These are phyloP conservation scores for Solanum hybrid DNA, from an alignment of 305 asterid species.

Conservation along the genomic window DNA sequence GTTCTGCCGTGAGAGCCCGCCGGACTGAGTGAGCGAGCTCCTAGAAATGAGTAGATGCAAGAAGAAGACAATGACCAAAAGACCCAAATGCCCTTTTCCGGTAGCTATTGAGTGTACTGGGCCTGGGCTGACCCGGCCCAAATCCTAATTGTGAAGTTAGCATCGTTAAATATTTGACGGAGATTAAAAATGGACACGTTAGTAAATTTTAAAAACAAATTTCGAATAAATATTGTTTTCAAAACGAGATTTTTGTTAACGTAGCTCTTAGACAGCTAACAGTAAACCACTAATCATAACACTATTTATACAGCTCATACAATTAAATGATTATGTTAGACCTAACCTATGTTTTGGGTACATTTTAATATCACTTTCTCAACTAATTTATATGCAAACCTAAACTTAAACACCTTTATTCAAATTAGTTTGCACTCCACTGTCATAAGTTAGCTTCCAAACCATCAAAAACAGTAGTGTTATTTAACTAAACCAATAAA, in stretches of 20 bases:
- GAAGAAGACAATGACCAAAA: neutral
- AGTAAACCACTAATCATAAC: neutral
- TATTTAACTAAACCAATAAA: neutral
- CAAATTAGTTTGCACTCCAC: neutral
- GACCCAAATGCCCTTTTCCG: neutral
- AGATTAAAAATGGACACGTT: neutral
- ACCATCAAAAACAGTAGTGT: neutral
- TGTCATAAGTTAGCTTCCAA: neutral
- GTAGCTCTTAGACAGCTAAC: neutral
- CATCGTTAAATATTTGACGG: neutral
- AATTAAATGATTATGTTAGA: neutral
- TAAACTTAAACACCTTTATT: neutral
- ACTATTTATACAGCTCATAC: neutral
- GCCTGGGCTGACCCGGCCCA: neutral
- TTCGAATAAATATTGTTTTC: too few relatives aligned
- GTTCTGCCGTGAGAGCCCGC: neutral
- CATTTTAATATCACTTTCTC: too few relatives aligned
- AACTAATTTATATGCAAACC: neutral
- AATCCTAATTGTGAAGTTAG: neutral
- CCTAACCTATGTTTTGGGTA: neutral
- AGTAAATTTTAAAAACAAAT: too few relatives aligned
- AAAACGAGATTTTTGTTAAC: neutral
- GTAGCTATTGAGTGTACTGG: neutral
- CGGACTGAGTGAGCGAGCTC: neutral
- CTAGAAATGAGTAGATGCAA: neutral